A percentile compares a stretch with the other conserved stretches of the same genome.
These are phyloP conservation scores for Setaria italica DNA, from an alignment of 202 grass and related monocot genomes.

Conservation along the genomic window DNA sequence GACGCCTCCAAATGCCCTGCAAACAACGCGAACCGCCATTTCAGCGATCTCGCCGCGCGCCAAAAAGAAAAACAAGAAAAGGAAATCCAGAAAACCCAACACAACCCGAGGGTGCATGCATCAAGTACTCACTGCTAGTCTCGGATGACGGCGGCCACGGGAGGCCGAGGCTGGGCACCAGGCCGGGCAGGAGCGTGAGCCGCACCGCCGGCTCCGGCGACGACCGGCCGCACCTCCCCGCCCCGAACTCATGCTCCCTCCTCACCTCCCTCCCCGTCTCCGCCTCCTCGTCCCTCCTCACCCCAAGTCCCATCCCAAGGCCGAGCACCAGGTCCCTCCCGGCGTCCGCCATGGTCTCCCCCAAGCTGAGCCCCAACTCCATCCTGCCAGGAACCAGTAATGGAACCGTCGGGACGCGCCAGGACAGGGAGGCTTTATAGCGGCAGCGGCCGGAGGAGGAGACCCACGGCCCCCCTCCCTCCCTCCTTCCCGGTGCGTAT, in stretches of 20 bases:
- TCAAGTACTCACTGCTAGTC: conserved; percentile 36
- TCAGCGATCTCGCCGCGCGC: conserved; percentile 13
- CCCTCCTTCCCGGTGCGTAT: neutral
- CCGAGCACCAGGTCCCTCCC: conserved; percentile 63
- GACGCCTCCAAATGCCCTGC: conserved; percentile 69
- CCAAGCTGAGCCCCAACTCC: conserved; percentile 88
- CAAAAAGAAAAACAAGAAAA: neutral
- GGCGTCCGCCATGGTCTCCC: conserved; percentile 61
- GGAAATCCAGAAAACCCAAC: neutral
- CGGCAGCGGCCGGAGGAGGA: conserved; percentile 10
- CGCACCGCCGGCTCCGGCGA: conserved; percentile 55
- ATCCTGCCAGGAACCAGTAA: conserved; percentile 42
- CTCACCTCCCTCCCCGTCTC: conserved; percentile 32
- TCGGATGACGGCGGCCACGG: conserved; percentile 59
- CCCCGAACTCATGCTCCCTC: conserved; percentile 34
- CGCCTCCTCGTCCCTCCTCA: neutral
- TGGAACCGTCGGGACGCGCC: conserved; percentile 45
- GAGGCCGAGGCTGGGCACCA: conserved; percentile 52
- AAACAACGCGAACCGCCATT: conserved; percentile 2
- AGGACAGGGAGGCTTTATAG: conserved; percentile 49
- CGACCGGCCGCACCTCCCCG: neutral
- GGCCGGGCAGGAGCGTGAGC: conserved; percentile 60
- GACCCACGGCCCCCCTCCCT: neutral
- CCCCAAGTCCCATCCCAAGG: conserved; percentile 53
- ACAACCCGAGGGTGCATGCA: neutral